Conservation (phyloP, 164 flowering plant species). For the Aristolochia californica region DNA sequence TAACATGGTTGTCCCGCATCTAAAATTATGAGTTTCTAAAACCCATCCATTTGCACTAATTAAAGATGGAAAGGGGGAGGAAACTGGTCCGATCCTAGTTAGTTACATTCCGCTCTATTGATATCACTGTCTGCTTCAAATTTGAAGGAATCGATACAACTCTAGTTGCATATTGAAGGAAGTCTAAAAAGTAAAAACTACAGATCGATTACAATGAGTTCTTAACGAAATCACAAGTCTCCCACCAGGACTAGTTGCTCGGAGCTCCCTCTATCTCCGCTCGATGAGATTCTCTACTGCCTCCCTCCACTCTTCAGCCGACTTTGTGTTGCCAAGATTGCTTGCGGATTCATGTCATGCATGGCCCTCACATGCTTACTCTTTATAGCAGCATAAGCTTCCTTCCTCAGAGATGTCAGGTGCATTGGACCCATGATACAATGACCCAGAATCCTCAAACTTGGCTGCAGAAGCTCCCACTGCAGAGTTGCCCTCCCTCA, state of each 20-base stretch:
- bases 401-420: slow-evolving; percentile 31
- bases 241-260: neutral
- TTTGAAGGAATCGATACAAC: no score
- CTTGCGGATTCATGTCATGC: slow-evolving; percentile 62
- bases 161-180: no score
- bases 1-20: no score
- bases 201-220: no score
- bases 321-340: slow-evolving; percentile 63
- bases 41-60: no score
- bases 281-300: slow-evolving; percentile 10
- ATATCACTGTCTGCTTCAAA: no score
- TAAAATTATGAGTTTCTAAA: no score
- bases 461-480: slow-evolving; percentile 84
- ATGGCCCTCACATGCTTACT: slow-evolving; percentile 49
- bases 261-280: neutral
- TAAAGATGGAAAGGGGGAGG: no score
- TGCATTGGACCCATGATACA: slow-evolving; percentile 46
- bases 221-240: no score
- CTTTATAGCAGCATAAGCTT: slow-evolving; percentile 38
- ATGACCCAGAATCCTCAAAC: slow-evolving; percentile 72
- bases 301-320: slow-evolving; percentile 44
- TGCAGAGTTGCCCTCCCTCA: slow-evolving; percentile 60
- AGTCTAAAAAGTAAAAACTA: no score
- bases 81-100: no score
- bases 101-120: no score